Conservation (phyloP, 2,329 filamentous ascomycete genomes). For the Apiospora kogelbergensis region DNA sequence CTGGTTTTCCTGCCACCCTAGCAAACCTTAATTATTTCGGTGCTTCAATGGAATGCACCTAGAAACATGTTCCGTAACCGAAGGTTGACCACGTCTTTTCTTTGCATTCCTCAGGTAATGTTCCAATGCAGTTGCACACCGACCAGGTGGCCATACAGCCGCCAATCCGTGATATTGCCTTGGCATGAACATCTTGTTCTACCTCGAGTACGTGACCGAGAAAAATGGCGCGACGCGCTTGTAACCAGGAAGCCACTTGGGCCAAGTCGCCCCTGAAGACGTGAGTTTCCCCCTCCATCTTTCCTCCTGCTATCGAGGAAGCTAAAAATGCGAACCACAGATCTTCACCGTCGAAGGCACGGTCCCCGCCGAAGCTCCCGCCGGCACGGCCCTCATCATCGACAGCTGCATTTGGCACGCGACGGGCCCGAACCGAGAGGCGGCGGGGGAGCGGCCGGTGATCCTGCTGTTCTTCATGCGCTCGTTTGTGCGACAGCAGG, state of each 20-base stretch:
- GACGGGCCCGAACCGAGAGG: slow-evolving; percentile 26
- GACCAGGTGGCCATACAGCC: slow-evolving; percentile 28
- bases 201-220: slow-evolving; percentile 33
- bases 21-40: too few relatives aligned
- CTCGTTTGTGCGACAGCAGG: slow-evolving; percentile 29
- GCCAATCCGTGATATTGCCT: slow-evolving; percentile 23
- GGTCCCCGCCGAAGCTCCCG: slow-evolving; percentile 24
- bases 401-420: slow-evolving; percentile 32
- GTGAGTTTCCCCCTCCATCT: background rate
- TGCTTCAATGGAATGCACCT: too few relatives aligned
- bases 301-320: too few relatives aligned
- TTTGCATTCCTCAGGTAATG: slow-evolving; percentile 10
- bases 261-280: slow-evolving; percentile 23
- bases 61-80: background rate
- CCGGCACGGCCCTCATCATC: slow-evolving; percentile 27
- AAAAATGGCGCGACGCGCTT: slow-evolving; percentile 30
- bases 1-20: too few relatives aligned
- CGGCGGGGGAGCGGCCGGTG: slow-evolving; percentile 8
- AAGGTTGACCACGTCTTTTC: background rate
- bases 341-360: slow-evolving; percentile 26
- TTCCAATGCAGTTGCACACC: slow-evolving; percentile 28
- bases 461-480: slow-evolving; percentile 29
- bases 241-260: slow-evolving; percentile 25
- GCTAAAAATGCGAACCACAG: slow-evolving; percentile 18
- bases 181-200: slow-evolving; percentile 27